These are phyloP conservation scores for Candida gigantensis DNA, from an alignment of 1,139 yeast genomes.

Conservation along the genomic window DNA sequence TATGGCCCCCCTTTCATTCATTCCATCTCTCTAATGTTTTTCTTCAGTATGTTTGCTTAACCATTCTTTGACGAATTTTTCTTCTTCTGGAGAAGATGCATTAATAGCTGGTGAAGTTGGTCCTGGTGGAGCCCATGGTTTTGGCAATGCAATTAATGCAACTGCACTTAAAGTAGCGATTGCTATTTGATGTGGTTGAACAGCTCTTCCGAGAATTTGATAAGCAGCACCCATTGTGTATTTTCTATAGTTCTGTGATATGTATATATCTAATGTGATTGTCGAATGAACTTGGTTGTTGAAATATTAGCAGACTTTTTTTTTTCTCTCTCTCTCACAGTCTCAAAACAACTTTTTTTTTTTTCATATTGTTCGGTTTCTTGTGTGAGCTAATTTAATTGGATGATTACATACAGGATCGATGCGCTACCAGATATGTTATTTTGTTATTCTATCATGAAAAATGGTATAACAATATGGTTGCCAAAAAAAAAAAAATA, in stretches of 20 bases:
- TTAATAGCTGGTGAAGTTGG: slow-evolving; percentile 67
- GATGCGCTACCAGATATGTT: slow-evolving; percentile 1
- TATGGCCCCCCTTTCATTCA: too few relatives aligned
- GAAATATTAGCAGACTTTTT: too few relatives aligned
- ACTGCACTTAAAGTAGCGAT: slow-evolving; percentile 69
- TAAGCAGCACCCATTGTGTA: slow-evolving; percentile 75
- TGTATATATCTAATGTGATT: not conserved
- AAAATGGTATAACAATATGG: slow-evolving; percentile 6
- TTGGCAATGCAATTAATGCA: slow-evolving; percentile 58
- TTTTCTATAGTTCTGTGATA: not conserved
- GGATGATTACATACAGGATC: not conserved
- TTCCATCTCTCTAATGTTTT: too few relatives aligned
- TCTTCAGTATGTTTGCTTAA: slow-evolving; percentile 38
- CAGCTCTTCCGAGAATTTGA: slow-evolving; percentile 71
- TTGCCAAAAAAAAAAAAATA: slow-evolving; percentile 1
- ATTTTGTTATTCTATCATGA: not conserved
- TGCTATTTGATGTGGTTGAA: slow-evolving; percentile 73
- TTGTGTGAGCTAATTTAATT: not conserved
- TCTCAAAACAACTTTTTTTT: not conserved
- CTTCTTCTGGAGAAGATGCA: slow-evolving; percentile 86
- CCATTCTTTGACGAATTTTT: slow-evolving; percentile 60
- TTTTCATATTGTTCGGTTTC: not conserved
- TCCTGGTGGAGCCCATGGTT: slow-evolving; percentile 67
- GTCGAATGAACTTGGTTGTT: not conserved
- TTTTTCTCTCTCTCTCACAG: not conserved